Base-by-base conservation (phyloP, 139 green algal species). In the Parachlorella kessleri region DNA sequence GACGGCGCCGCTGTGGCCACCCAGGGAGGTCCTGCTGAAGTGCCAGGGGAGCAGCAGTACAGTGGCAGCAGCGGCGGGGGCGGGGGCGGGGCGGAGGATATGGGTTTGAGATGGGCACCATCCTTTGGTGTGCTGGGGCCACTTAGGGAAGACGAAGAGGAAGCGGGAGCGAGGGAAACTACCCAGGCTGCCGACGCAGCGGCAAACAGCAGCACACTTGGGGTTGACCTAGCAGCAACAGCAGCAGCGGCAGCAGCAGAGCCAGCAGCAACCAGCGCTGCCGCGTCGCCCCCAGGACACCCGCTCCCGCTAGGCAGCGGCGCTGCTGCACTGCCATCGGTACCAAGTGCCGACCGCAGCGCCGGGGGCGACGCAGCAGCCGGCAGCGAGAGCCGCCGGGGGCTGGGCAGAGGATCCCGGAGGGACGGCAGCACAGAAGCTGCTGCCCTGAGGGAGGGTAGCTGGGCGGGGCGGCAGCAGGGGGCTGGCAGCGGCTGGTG, bases 401-500 rank as follows among this genome's bases (percentile, higher is more conserved):
- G n/a, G n/a, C n/a, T n/a, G n/a, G n/a, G n/a, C n/a, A n/a, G n/a
- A n/a, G n/a, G n/a, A n/a, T n/a, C n/a, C n/a, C n/a, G n/a, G n/a
- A n/a, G n/a, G n/a, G n/a, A n/a, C n/a, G n/a, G n/a, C n/a, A n/a
- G n/a, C n/a, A n/a, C n/a, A n/a, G n/a, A n/a, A n/a, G n/a, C n/a
- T n/a, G n/a, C n/a, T n/a, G 63, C 63, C 63, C n/a, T 69, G 26
- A 33, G 63, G n/a, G 63, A 69, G 28, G 63, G 28, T 14, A 33
- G 63, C 23, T 18, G n/a, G n/a, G 23, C 26, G 55, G 55, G 54
- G 63, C 21, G 1, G 55, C 40, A 32, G 70, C 41, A 2, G 35
- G 48, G 14, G 48, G 21, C 14, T 59, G 48, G 48, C 35, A 33
- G 39, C 2, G 72, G 42, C 1, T 8, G n/a, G 6, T 96, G 88